Conservation (phyloP, 495 filamentous ascomycete genomes). For the Neurospora africana region DNA sequence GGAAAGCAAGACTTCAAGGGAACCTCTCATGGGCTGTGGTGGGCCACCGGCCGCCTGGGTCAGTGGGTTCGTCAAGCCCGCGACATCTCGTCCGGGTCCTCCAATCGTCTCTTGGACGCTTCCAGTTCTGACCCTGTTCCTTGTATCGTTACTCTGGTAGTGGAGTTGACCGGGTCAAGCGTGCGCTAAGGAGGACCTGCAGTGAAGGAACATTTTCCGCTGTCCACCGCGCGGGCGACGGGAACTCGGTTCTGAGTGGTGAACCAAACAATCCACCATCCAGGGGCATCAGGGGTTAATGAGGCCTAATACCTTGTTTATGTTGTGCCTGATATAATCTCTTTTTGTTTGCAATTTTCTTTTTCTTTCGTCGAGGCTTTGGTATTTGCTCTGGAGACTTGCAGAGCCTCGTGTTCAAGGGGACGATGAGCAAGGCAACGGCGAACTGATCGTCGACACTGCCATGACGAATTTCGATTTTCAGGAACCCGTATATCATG, state of each 20-base stretch:
- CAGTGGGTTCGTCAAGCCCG: slow-evolving; percentile 2
- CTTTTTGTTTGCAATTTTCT: not conserved
- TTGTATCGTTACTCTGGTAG: slow-evolving; percentile 12
- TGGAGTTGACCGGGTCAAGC: slow-evolving; percentile 15
- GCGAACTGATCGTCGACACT: not conserved
- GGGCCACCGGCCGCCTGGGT: slow-evolving; percentile 7
- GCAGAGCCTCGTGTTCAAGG: not conserved
- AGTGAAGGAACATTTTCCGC: slow-evolving; percentile 11
- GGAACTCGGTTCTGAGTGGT: not conserved
- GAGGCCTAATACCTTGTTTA: not conserved
- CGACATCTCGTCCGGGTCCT: not conserved
- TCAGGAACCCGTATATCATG: not conserved
- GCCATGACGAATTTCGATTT: not conserved
- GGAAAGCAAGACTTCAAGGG: slow-evolving; percentile 3
- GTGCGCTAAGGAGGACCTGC: slow-evolving; percentile 9
- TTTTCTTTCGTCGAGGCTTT: not conserved
- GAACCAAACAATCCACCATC: not conserved
- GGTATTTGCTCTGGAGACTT: not conserved
- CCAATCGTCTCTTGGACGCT: not conserved
- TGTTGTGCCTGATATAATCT: not conserved
- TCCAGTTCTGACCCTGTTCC: slow-evolving; percentile 14
- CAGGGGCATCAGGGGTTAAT: not conserved
- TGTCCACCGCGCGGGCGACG: not conserved
- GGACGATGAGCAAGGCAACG: not conserved
- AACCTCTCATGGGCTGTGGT: slow-evolving; percentile 3